Conservation (phyloP, 1,139 yeast species). For the Yamadazyma oceani region DNA sequence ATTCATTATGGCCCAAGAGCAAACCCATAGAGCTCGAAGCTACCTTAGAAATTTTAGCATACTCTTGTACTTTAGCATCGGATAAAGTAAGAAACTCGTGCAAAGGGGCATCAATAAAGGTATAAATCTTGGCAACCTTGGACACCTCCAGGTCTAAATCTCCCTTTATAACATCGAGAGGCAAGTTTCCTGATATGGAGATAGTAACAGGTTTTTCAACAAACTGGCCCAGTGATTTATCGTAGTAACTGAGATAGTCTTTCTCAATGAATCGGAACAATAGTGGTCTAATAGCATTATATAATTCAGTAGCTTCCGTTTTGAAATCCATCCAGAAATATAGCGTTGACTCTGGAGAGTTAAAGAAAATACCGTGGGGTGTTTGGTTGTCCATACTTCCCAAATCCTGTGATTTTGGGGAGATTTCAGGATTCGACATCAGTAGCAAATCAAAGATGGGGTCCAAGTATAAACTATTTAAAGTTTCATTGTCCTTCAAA, state of each 20-base stretch:
- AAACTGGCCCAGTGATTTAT: slow-evolving; percentile 21
- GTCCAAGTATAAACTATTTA: slow-evolving; percentile 53
- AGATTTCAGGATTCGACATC: slow-evolving; percentile 34
- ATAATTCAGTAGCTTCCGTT: slow-evolving; percentile 36
- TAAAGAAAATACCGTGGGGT: slow-evolving; percentile 32
- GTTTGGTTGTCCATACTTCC: neutral
- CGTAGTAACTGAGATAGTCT: slow-evolving; percentile 35
- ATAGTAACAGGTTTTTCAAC: slow-evolving; percentile 38
- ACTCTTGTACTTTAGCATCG: slow-evolving; percentile 19
- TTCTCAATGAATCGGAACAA: slow-evolving; percentile 34
- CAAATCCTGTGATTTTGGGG: neutral
- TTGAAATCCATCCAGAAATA: slow-evolving; percentile 47
- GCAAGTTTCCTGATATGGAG: slow-evolving; percentile 44
- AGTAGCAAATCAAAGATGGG: slow-evolving; percentile 51
- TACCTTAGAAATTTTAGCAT: slow-evolving; percentile 29
- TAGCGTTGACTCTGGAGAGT: slow-evolving; percentile 40
- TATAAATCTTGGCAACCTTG: slow-evolving; percentile 23
- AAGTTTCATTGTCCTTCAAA: slow-evolving; percentile 43
- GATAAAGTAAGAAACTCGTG: slow-evolving; percentile 20
- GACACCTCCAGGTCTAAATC: slow-evolving; percentile 18
- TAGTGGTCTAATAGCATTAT: slow-evolving; percentile 27
- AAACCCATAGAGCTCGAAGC: slow-evolving; percentile 38
- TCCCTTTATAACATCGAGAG: slow-evolving; percentile 26
- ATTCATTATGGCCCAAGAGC: slow-evolving; percentile 27
- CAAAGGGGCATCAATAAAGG: slow-evolving; percentile 43